A percentile compares a stretch with the other conserved stretches of the same genome.
Evolutionary conservation across 2,329 filamentous ascomycete species (phyloP).

Genomic region (Sporothrix dimorphospora): DNA sequence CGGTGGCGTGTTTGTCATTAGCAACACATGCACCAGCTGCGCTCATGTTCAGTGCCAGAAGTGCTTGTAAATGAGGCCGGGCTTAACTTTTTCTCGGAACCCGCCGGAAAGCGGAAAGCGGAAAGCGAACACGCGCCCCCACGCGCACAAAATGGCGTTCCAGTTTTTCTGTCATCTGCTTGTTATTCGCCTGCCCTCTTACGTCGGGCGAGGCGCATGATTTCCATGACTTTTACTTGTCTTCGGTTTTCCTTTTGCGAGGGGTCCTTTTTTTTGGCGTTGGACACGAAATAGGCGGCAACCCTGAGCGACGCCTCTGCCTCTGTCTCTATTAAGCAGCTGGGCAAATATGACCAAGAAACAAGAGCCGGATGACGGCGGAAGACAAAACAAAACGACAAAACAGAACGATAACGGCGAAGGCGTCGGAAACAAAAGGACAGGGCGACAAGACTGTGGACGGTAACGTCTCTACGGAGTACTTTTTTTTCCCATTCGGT

Average conservation of each 20-base stretch:
- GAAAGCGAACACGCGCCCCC: not conserved
- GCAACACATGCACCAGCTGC: constrained; percentile 56
- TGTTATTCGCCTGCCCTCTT: not conserved
- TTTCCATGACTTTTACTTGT: not conserved
- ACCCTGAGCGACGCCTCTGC: not conserved
- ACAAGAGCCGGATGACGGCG: not conserved
- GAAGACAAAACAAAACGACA: not conserved
- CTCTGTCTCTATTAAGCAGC: not conserved
- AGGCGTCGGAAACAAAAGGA: not conserved
- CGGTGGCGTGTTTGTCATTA: constrained; percentile 60
- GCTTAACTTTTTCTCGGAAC: not conserved
- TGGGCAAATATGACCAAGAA: not conserved
- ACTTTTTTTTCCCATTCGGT: not conserved
- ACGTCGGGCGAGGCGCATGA: constrained; percentile 8
- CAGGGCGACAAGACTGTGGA: not conserved
- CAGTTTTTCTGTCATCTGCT: constrained; percentile 14
- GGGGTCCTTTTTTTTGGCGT: constrained; percentile 11
- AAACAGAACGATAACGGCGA: not conserved
- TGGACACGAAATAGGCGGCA: not conserved
- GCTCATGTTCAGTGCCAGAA: constrained; percentile 54
- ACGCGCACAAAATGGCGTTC: not conserved
- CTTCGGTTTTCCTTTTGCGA: not conserved
- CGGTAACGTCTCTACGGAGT: constrained; percentile 1
- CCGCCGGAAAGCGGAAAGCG: not conserved
- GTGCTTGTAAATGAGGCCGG: constrained; percentile 43